Percentiles rank a stretch among this genome's conserved stretches.
phyloP scores from a whole-genome alignment of 331 rosid genomes.

The Quercus phellos region DNA sequence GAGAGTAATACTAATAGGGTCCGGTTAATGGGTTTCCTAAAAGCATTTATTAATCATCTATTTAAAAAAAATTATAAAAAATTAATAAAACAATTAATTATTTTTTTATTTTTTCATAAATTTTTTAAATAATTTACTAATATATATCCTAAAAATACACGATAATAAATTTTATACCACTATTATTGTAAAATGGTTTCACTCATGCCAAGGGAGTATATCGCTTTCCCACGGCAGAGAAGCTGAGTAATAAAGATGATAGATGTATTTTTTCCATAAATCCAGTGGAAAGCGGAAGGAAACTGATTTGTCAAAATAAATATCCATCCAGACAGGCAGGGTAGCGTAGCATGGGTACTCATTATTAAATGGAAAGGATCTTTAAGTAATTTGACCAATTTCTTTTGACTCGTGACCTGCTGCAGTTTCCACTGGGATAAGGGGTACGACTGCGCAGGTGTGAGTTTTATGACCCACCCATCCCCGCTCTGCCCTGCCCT shows the following conservation, averaged over 20 bases:
- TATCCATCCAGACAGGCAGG: constrained; percentile 2
- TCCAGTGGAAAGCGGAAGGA: background rate
- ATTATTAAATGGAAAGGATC: background rate
- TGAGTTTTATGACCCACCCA: too few relatives aligned
- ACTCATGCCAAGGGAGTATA: background rate
- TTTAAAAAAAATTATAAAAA: too few relatives aligned
- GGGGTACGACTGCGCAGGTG: too few relatives aligned
- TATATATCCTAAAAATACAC: accelerated
- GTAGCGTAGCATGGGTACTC: background rate
- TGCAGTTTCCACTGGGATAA: too few relatives aligned
- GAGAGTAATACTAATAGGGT: too few relatives aligned
- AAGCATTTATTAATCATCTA: too few relatives aligned
- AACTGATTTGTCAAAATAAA: background rate
- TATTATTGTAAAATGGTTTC: too few relatives aligned
- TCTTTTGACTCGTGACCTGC: constrained; percentile 6
- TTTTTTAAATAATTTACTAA: too few relatives aligned
- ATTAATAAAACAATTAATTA: too few relatives aligned
- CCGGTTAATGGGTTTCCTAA: accelerated
- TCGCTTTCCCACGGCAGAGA: background rate
- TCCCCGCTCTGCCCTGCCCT: too few relatives aligned
- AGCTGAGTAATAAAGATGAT: background rate
- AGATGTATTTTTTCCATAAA: background rate
- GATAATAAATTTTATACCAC: too few relatives aligned
- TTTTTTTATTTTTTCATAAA: too few relatives aligned
- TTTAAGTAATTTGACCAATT: background rate